Conservation (phyloP, 2,329 filamentous ascomycete genomes). For the Trichocomaceae sp. region DNA sequence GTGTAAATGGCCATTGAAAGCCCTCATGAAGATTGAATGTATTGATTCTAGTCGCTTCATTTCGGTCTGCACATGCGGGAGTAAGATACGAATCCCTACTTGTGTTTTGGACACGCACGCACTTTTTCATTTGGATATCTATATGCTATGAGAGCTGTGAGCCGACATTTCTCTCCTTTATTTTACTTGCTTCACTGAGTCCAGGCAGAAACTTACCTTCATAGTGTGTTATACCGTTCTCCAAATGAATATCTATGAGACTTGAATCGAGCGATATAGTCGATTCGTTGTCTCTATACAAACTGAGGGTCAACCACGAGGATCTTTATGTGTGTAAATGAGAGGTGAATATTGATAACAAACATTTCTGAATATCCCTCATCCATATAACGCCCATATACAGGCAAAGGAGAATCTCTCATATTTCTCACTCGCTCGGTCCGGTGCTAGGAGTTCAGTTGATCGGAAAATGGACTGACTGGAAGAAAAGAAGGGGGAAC, state of each 20-base stretch:
- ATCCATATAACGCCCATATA: not conserved
- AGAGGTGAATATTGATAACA: not conserved
- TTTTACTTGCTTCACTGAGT: not conserved
- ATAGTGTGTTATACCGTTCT: slow-evolving; percentile 20
- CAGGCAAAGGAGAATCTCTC: not conserved
- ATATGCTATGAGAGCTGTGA: not conserved
- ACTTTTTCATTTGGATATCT: slow-evolving; percentile 3
- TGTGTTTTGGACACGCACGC: not conserved
- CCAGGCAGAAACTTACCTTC: slow-evolving; percentile 5
- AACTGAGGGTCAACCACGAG: not conserved
- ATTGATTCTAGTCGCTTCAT: slow-evolving; percentile 7
- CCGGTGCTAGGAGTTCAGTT: not conserved
- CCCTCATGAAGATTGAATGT: slow-evolving; percentile 14
- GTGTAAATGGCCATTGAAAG: slow-evolving; percentile 9
- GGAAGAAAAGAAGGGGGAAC: not conserved
- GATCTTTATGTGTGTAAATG: not conserved
- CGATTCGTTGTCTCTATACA: slow-evolving; percentile 4
- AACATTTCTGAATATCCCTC: slow-evolving; percentile 12
- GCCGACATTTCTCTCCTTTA: not conserved
- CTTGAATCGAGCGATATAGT: slow-evolving; percentile 20
- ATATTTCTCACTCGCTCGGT: not conserved
- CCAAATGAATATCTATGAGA: slow-evolving; percentile 17
- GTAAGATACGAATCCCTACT: not conserved
- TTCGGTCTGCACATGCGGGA: slow-evolving; percentile 13
- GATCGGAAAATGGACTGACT: not conserved